These are phyloP conservation scores for Cerrena zonata DNA, from an alignment of 1,284 basidiomycete species.

Conservation along the genomic window DNA sequence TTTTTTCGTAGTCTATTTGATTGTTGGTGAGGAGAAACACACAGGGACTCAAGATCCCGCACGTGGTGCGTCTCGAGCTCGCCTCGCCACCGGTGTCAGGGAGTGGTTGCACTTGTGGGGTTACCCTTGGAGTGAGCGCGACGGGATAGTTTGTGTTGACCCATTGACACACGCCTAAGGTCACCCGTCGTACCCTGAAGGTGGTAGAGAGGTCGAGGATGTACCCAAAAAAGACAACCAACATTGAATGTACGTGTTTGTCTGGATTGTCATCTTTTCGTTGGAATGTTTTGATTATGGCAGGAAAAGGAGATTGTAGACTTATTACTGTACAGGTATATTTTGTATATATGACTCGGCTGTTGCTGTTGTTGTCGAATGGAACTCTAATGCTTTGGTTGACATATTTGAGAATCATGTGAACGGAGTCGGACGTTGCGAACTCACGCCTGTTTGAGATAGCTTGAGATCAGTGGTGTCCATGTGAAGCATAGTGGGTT, in stretches of 20 bases:
- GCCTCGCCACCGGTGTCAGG: conserved; percentile 78
- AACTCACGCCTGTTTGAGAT: too few species aligned
- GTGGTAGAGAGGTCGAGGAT: background rate
- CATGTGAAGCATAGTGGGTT: background rate
- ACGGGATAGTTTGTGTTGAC: conserved; percentile 86
- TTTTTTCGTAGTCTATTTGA: conserved; percentile 66
- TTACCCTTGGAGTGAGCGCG: conserved; percentile 91
- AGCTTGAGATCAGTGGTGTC: background rate
- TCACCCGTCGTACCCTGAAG: background rate
- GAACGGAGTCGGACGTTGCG: background rate
- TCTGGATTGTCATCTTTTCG: conserved; percentile 2
- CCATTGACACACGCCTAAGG: conserved; percentile 59
- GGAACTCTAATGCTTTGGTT: background rate
- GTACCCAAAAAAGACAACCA: conserved; percentile 2
- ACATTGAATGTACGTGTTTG: conserved; percentile 6
- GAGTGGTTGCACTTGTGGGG: conserved; percentile 90
- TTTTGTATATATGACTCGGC: background rate
- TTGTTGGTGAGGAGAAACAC: conserved; percentile 95
- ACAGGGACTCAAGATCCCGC: conserved; percentile 80
- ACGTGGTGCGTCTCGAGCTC: conserved; percentile 75
- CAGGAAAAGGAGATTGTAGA: conserved; percentile 4
- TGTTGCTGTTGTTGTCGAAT: background rate
- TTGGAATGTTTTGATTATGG: background rate
- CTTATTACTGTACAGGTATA: background rate
- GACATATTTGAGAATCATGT: background rate